A percentile compares a stretch with the other conserved stretches of the same genome.
Evolutionary conservation across 2,329 filamentous ascomycete genomes (phyloP).

Genomic region (Ophiocordyceps camponoti-floridani): DNA sequence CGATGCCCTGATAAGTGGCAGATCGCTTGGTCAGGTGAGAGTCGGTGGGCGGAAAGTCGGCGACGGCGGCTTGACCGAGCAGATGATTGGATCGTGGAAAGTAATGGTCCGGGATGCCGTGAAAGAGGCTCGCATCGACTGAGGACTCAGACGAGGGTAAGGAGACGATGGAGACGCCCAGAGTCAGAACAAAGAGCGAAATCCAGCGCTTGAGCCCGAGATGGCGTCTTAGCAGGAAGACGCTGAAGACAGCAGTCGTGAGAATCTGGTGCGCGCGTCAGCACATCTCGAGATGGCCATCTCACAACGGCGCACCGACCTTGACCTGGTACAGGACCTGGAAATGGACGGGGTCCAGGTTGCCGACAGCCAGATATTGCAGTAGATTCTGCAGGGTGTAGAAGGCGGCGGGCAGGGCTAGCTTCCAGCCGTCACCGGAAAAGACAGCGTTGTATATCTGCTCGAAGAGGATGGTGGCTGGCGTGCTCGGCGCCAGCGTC

Average conservation of each 20-base stretch:
- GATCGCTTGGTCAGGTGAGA: conserved; percentile 41
- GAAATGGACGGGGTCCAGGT: conserved; percentile 82
- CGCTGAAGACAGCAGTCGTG: conserved; percentile 74
- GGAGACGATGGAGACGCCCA: conserved; percentile 74
- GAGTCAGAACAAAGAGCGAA: conserved; percentile 58
- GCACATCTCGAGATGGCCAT: neutral
- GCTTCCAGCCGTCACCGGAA: conserved; percentile 82
- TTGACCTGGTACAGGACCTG: conserved; percentile 90
- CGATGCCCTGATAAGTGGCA: conserved; percentile 81
- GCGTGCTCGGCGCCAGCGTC: conserved; percentile 59
- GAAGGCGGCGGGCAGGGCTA: conserved; percentile 72
- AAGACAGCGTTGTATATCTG: conserved; percentile 71
- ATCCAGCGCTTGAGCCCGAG: conserved; percentile 63
- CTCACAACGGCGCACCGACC: conserved; percentile 16
- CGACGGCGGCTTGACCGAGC: conserved; percentile 34
- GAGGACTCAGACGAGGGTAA: conserved; percentile 44
- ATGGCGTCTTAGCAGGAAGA: conserved; percentile 53
- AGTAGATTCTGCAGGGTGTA: conserved; percentile 90
- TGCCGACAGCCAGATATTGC: conserved; percentile 81
- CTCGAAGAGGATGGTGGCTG: conserved; percentile 62
- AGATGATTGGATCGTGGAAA: conserved; percentile 69
- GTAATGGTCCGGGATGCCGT: conserved; percentile 46
- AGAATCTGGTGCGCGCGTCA: conserved; percentile 39
- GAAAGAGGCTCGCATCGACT: conserved; percentile 39
- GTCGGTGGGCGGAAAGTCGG: conserved; percentile 5